Evolutionary conservation across 345 rosid genomes (phyloP), one percentile per base, ranked within the genome.

Genomic region (Heritiera littoralis): DNA sequence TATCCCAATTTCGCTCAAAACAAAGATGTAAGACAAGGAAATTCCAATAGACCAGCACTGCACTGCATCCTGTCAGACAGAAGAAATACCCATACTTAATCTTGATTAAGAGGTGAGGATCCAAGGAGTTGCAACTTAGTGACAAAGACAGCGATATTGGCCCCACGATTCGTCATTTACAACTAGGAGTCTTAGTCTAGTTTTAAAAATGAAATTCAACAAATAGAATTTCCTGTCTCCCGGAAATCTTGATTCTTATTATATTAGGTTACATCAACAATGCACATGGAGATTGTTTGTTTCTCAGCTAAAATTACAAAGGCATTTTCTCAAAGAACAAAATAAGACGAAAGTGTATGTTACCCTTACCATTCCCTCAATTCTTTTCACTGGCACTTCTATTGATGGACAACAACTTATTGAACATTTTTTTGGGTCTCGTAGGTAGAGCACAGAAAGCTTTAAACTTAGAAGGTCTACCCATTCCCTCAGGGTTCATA

Each of bases 401-500:
- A 82, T 85, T 90, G 81, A 85, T 88, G 40, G 88, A 87, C 81
- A 88, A 78, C 49, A 90, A 77, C 90, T 90, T 90, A 64, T 86
- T 86, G 77, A 90, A 87, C 86, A 90, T 87, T 81, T 78, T 90
- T 79, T 88, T 90, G 10, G 92, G 93, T 4, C 88, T 72, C 0
- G 86, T 70, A 10, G 98, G 99, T 75, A 93, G 83, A 70, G 94
- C 90, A 56, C 98, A 88, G n/a, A 96, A 89, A 35, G 93, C 90
- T 80, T 89, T 91, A 55, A 89, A 81, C 83, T 86, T 87, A n/a
- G 95, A 88, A 76, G 80, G 80, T 84, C 92, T 91, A 51, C 88
- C 90, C 35, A 89, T 80, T 66, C 90, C 94, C 15, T 91, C 90
- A 17, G 89, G 82, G 66, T 86, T 88, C 84, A 87, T 58, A 66